Conservation (phyloP, 495 filamentous ascomycete species). For the Haplographium delicatum region DNA sequence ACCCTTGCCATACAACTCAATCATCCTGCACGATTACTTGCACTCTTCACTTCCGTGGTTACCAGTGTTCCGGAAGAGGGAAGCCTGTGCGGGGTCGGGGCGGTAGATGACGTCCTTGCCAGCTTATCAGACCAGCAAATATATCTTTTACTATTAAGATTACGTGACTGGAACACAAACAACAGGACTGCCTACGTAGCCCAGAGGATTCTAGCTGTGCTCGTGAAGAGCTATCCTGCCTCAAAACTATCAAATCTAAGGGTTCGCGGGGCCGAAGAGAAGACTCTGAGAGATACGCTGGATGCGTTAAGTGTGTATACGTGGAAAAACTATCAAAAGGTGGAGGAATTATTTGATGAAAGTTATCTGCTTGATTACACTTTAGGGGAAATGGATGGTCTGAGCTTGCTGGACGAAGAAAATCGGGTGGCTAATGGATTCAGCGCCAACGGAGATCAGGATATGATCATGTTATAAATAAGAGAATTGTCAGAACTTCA, state of each 20-base stretch:
- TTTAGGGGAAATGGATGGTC: conserved; percentile 73
- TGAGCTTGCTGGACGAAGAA: conserved; percentile 18
- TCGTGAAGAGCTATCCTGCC: conserved; percentile 74
- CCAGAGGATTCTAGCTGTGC: conserved; percentile 74
- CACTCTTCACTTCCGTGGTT: conserved; percentile 75
- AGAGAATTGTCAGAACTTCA: no score
- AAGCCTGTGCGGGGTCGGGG: conserved; percentile 64
- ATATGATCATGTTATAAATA: conserved; percentile 18
- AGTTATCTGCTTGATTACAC: conserved; percentile 93
- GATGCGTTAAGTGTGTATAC: conserved; percentile 82
- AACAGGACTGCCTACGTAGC: conserved; percentile 79
- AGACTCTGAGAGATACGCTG: conserved; percentile 73
- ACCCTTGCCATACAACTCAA: conserved; percentile 87
- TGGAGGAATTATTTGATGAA: conserved; percentile 89
- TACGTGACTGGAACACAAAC: conserved; percentile 97
- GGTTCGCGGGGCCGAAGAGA: conserved; percentile 60
- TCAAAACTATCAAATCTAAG: conserved; percentile 53
- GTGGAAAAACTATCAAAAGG: conserved; percentile 79
- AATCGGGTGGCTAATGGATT: background rate
- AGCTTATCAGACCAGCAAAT: conserved; percentile 79
- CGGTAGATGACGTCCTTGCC: conserved; percentile 79
- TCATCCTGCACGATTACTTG: conserved; percentile 80
- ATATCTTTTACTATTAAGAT: conserved; percentile 65
- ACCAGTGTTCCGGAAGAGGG: conserved; percentile 52
- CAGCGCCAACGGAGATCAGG: conserved; percentile 6